Base-by-base conservation (phyloP, 164 flowering plant genomes). In the Amborella trichopoda region DNA sequence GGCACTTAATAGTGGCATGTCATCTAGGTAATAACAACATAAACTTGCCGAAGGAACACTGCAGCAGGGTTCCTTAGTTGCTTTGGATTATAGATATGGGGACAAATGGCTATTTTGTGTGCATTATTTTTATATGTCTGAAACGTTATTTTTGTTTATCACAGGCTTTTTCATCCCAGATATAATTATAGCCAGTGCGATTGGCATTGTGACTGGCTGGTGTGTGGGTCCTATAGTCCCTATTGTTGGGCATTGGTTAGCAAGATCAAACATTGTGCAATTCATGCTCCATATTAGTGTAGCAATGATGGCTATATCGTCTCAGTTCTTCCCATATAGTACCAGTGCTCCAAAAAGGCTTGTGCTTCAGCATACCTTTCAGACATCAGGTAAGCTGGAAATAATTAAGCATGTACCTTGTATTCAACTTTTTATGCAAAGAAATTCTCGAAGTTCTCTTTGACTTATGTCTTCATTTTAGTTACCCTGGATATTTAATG, bases 261-360 rank as follows among this genome's bases (percentile, higher is more conserved):
- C 88, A 51, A 80, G 73, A 62, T 56, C 83, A 44, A 66, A 75
- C n/a, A 65, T 84, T 44, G 32, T 87, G 67, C 58, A 70, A 30
- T 62, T 74, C 49, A 61, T 87, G 67, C 54, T 91, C 64, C 93
- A 91, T 49, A 28, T 75, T 16, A 74, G 47, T 47, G 78, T 91
- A 45, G 37, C 84, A 62, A 75, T 73, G n/a, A 40, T 91, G 69
- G 96, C 99, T 30, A 33, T 91, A 33, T 75, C 99, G 54, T 87
- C 88, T 19, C 94, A 81, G 57, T 77, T 87, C 68, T 91, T 91
- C 60, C 96, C 96, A 18, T 91, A 91, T 62, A 84, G 82, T 60
- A 59, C 21, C 1, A 73, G 30, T 58, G 99, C 99, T 45, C 99
- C 95, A 17, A 91, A 91, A 73, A 73, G 99, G 53, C 75, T 91